Conservation (phyloP, 108 stramenopile genomes). For the Cyclotella baltica region DNA sequence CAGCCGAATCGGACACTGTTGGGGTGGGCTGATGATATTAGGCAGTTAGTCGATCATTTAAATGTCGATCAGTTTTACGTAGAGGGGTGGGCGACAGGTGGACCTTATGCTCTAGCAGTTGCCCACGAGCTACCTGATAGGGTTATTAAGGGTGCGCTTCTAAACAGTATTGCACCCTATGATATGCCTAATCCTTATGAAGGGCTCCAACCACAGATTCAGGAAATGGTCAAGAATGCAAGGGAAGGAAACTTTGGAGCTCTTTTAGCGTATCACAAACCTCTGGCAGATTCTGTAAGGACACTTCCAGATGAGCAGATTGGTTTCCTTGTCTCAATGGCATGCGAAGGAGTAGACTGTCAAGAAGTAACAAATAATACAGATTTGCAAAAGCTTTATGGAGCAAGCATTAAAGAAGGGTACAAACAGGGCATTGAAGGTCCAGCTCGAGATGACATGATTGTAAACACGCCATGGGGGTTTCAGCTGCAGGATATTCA, state of each 20-base stretch:
- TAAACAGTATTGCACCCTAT: background rate
- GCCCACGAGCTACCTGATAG: background rate
- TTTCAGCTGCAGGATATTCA: slow-evolving; percentile 3
- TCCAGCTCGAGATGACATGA: slow-evolving; percentile 2
- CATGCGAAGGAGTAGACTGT: background rate
- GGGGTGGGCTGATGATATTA: background rate
- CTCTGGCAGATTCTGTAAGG: background rate
- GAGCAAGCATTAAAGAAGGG: background rate
- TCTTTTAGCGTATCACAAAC: background rate
- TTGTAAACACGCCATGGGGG: slow-evolving; percentile 10
- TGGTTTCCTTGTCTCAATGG: background rate
- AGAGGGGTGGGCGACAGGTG: slow-evolving; percentile 15
- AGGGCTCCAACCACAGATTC: background rate
- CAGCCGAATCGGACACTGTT: background rate
- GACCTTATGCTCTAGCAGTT: slow-evolving; percentile 15
- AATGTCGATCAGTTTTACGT: slow-evolving; percentile 11
- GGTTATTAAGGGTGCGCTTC: background rate
- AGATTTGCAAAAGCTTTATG: background rate
- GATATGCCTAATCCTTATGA: background rate
- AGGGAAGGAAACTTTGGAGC: background rate
- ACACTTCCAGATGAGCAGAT: background rate
- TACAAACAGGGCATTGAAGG: background rate
- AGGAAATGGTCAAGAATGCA: background rate
- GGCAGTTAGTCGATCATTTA: slow-evolving; percentile 6
- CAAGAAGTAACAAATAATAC: background rate